Evolutionary conservation across 139 green algal genomes (phyloP).

Genomic region (Eudorina sp.): DNA sequence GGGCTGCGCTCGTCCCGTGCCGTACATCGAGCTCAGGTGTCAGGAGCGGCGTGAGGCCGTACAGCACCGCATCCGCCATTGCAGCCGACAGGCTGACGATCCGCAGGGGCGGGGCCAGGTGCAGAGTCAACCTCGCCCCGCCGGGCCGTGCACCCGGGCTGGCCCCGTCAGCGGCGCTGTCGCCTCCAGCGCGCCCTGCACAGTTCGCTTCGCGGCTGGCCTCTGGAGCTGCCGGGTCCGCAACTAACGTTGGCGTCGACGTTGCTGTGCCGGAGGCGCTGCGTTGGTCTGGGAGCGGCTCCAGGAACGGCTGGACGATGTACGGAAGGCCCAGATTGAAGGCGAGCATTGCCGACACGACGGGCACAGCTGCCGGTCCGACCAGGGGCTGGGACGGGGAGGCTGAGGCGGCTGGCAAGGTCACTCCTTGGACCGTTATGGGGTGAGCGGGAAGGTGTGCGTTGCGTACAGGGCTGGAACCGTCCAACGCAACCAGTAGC

Average conservation of each 20-base stretch:
- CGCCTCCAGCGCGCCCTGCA: too few species aligned
- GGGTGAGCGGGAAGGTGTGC: not conserved
- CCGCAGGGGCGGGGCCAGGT: not conserved
- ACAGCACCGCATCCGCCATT: not conserved
- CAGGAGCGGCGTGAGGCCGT: not conserved
- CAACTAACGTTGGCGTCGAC: too few species aligned
- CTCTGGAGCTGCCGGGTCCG: too few species aligned
- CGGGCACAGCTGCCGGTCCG: not conserved
- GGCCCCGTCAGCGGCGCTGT: not conserved
- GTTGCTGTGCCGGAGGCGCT: too few species aligned
- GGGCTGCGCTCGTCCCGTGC: not conserved
- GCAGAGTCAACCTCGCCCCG: not conserved
- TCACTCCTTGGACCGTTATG: not conserved
- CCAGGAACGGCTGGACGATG: constrained; percentile 21
- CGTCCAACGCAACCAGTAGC: not conserved
- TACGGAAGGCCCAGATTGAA: constrained; percentile 46
- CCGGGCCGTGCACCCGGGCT: too few species aligned
- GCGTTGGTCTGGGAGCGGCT: not conserved
- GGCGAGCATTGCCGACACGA: constrained; percentile 13
- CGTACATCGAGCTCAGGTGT: not conserved
- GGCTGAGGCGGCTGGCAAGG: too few species aligned
- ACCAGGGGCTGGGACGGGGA: not conserved
- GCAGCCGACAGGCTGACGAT: not conserved
- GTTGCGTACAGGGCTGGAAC: too few species aligned
- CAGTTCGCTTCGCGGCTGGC: too few species aligned